Conservation (phyloP, 2,329 filamentous ascomycete genomes). For the Teratosphaeria destructans region DNA sequence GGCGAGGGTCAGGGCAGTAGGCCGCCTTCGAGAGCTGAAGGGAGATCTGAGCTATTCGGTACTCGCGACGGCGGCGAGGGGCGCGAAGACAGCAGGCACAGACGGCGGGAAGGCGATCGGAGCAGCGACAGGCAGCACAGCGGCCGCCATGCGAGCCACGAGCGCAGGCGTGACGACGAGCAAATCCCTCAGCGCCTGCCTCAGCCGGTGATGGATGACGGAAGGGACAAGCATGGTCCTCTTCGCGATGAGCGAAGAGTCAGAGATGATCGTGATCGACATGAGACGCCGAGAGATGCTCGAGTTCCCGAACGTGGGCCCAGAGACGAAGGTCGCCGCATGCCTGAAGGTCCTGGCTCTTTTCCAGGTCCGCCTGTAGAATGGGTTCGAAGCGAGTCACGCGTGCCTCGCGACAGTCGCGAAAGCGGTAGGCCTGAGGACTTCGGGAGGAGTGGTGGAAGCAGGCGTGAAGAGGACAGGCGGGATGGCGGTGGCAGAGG, state of each 20-base stretch:
- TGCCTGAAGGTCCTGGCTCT: neutral
- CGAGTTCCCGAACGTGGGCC: conserved; percentile 7
- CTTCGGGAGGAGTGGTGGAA: conserved; percentile 12
- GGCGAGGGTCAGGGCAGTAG: conserved; percentile 7
- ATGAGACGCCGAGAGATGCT: conserved; percentile 7
- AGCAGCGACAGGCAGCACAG: conserved; percentile 7
- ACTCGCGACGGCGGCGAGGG: conserved; percentile 8
- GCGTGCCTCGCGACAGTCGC: neutral
- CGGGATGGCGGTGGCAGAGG: conserved; percentile 6
- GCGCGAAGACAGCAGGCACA: conserved; percentile 1
- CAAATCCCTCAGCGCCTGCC: conserved; percentile 8
- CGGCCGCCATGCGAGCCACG: conserved; percentile 19
- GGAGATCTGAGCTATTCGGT: conserved; percentile 14
- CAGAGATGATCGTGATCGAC: conserved; percentile 12
- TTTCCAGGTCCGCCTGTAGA: neutral
- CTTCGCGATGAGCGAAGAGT: conserved; percentile 16
- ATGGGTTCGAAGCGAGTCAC: neutral
- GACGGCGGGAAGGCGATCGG: conserved; percentile 19
- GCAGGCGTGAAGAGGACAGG: conserved; percentile 13
- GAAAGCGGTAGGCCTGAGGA: conserved; percentile 12
- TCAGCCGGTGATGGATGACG: conserved; percentile 13
- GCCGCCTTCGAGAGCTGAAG: conserved; percentile 5
- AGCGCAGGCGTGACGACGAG: conserved; percentile 15
- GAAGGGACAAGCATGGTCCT: conserved; percentile 12
- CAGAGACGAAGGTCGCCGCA: conserved; percentile 2